Evolutionary conservation across 768 basidiomycete genomes (phyloP).

Genomic region (Tubosaeta brunneosetosa): DNA sequence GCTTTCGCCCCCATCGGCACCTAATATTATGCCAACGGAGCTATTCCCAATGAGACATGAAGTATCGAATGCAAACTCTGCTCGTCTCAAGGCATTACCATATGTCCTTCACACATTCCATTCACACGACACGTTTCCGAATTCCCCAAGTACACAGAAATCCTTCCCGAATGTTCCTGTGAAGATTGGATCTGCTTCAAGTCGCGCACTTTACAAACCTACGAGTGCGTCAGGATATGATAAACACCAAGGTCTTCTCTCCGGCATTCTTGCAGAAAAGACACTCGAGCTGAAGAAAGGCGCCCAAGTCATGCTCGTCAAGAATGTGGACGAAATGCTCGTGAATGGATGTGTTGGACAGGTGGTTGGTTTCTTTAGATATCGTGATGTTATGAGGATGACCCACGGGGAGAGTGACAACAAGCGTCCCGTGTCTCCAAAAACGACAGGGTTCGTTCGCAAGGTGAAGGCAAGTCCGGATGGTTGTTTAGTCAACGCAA

Average conservation of each 20-base stretch:
- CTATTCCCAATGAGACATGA: slow-evolving; percentile 64
- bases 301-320: slow-evolving; percentile 67
- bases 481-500: slow-evolving; percentile 17
- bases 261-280: slow-evolving; percentile 58
- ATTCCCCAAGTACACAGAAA: slow-evolving; percentile 2
- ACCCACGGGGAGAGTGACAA: slow-evolving; percentile 22
- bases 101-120: slow-evolving; percentile 40
- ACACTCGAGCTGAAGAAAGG: slow-evolving; percentile 53
- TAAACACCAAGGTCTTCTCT: slow-evolving; percentile 50
- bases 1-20: slow-evolving; percentile 21
- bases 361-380: slow-evolving; percentile 49
- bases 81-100: slow-evolving; percentile 47
- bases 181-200: background rate
- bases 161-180: background rate
- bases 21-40: slow-evolving; percentile 44
- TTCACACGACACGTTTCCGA: slow-evolving; percentile 46
- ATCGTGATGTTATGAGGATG: slow-evolving; percentile 16
- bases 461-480: slow-evolving; percentile 31
- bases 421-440: slow-evolving; percentile 19
- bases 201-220: slow-evolving; percentile 31
- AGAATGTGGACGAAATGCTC: slow-evolving; percentile 57
- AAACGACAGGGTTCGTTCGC: slow-evolving; percentile 33
- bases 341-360: slow-evolving; percentile 67
- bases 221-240: slow-evolving; percentile 16
- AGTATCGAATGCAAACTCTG: slow-evolving; percentile 60